A percentile compares a stretch with the other conserved stretches of the same genome.
These are phyloP conservation scores for Sphenostylis stenocarpa DNA, from an alignment of 306 rosid species.

Conservation along the genomic window DNA sequence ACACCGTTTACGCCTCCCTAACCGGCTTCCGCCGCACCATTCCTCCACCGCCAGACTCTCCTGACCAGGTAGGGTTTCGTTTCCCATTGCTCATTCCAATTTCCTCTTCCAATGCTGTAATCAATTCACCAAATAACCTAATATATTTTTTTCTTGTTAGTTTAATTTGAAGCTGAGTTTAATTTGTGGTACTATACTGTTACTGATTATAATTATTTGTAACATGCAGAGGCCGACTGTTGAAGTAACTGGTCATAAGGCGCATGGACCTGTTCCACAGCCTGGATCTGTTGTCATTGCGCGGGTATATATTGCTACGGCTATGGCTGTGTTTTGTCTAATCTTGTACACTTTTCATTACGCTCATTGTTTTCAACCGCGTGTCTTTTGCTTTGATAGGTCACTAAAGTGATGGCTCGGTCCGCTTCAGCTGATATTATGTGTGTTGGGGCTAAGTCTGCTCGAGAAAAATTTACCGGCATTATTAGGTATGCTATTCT, in stretches of 20 bases:
- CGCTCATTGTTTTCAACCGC: background rate
- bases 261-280: conserved; percentile 83
- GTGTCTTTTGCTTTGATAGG: conserved; percentile 40
- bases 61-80: conserved; percentile 56
- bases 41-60: conserved; percentile 57
- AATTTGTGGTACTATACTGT: background rate
- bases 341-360: background rate
- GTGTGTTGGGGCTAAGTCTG: conserved; percentile 87
- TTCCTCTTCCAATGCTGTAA: background rate
- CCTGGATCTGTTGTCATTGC: conserved; percentile 83
- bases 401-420: conserved; percentile 80
- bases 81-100: background rate
- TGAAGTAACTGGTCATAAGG: conserved; percentile 89
- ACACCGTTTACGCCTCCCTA: conserved; percentile 77
- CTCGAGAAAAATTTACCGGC: conserved; percentile 77
- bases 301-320: conserved; percentile 40
- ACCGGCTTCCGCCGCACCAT: conserved; percentile 68
- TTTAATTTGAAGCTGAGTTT: background rate
- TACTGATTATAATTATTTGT: background rate
- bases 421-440: conserved; percentile 74
- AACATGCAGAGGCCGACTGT: conserved; percentile 61
- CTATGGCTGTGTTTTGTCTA: background rate
- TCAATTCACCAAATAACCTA: background rate
- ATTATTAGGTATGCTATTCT: conserved; percentile 59
- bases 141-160: background rate